Conservation (phyloP, 305 asterid genomes). For the Fraxinus greggii region DNA sequence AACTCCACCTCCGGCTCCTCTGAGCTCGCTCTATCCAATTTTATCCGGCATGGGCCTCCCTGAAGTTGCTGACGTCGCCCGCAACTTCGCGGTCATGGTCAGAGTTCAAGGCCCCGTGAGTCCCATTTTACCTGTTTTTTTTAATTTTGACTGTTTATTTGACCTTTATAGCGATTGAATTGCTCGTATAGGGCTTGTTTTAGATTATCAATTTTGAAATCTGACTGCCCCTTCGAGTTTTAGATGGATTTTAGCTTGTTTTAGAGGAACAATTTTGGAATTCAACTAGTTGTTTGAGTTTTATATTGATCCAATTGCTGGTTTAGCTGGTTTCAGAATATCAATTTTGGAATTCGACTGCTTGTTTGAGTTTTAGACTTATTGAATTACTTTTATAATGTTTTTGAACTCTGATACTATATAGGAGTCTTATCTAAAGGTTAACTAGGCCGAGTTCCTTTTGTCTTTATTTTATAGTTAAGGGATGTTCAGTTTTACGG, state of each 20-base stretch:
- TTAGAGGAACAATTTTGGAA: not conserved
- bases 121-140: constrained; percentile 7
- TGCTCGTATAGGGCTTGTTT: not conserved
- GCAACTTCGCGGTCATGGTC: constrained; percentile 86
- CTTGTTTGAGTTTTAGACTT: not conserved
- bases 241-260: not conserved
- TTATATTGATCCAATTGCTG: not conserved
- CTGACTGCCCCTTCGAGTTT: not conserved
- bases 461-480: not conserved
- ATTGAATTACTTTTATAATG: not conserved
- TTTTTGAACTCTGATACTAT: not conserved
- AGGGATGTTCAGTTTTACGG: not conserved
- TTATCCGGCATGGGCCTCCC: constrained; percentile 60
- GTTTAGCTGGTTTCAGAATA: not conserved
- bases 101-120: constrained; percentile 97
- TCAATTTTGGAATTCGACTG: not conserved
- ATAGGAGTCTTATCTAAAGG: not conserved
- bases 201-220: not conserved
- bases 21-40: not conserved
- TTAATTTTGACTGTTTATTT: not conserved
- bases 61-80: constrained; percentile 74
- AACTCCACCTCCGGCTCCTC: constrained; percentile 30
- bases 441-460: not conserved
- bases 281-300: not conserved
- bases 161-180: not conserved